Evolutionary conservation across 139 green algal genomes (phyloP), one percentile per base, ranked within the genome.

Genomic region (Asterochloris erici): DNA sequence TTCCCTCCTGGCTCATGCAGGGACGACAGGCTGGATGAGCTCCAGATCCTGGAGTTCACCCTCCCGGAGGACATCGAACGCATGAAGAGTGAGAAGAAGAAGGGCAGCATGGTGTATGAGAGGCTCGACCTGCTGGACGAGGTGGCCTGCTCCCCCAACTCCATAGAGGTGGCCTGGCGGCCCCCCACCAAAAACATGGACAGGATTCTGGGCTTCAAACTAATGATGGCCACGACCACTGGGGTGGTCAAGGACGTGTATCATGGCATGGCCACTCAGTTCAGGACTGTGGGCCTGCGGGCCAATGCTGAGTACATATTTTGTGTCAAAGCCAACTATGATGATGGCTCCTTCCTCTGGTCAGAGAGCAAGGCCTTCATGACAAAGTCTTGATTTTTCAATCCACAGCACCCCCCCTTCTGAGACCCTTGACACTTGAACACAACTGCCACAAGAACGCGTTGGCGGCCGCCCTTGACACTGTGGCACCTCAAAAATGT

Each of bases 261-360:
- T 83, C 85, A 90, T 82, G 91, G 92, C 19, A 83, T 78, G 23
- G 86, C 91, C 69, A 86, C 66, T 26, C 76, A 82, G 66, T 92
- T 89, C 84, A 82, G 84, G 10, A 82, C 93, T 12, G 89, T 77
- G 0, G 87, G 90, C 13, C 87, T 97, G 71, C 90, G 90, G 81
- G 84, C 90, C 54, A 89, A 89, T 82, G 89, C 87, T 0, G 90
- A 96, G 87, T 97, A 96, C 84, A 92, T 97, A 60, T 93, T 98
- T 79, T 96, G 91, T 63, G 91, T 98, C 66, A 97, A 98, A 85
- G 94, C 93, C 15, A 88, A 91, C 24, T 98, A 95, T 80, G 93
- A 95, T 73, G 94, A 98, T 79, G 89, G 91, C 15, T 92, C 85
- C 60, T 93, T 92, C 79, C 47, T 95, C 6, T 98, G 94, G 94